Evolutionary conservation across 805 yeast genomes (phyloP), one percentile per base, ranked within the genome.

Genomic region (Yarrowia phangngaensis): DNA sequence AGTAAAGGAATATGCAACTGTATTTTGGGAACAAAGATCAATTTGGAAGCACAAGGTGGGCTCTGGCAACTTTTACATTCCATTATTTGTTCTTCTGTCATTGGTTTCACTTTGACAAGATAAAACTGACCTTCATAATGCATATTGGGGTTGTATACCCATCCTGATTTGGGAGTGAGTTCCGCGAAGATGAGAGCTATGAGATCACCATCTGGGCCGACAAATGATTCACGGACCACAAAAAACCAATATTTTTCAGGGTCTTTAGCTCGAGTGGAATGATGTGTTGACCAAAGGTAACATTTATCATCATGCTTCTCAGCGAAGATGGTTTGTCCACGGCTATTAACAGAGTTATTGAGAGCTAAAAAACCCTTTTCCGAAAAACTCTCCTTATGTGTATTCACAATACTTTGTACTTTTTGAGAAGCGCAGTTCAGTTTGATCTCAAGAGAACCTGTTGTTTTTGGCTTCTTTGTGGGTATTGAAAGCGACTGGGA

Each of bases 231-330:
- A 8, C 43, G 30, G 8, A 36, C 43, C 12, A 36, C 43, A 17
- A 24, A 36, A 17, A 36, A 36, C 43, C 43, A 36, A 31, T 36
- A 36, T 23, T 36, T 36, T 1, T 36, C 43, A n/a, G 43, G 43
- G 12, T 36, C 31, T 15, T 26, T 24, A 9, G 43, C 43, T 4
- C 11, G n/a, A 13, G 7, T 26, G 17, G 43, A 36, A 31, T 36
- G 43, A 4, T 36, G 43, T 1, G 31, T 36, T 6, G 43, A 30
- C 43, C 43, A 36, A 6, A 36, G 9, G 31, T 36, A 36, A 23
- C 19, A 36, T 17, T 17, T 36, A 6, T 23, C 43, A 13, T 36
- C 31, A 2, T 9, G 4, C 17, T 36, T 36, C 9, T 36, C 43
- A 9, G 43, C 19, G 31, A 36, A 36, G 8, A 36, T 13, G 14